Base-by-base conservation (phyloP, 352 stramenopile species). In the Saprolegnia parasitica region DNA sequence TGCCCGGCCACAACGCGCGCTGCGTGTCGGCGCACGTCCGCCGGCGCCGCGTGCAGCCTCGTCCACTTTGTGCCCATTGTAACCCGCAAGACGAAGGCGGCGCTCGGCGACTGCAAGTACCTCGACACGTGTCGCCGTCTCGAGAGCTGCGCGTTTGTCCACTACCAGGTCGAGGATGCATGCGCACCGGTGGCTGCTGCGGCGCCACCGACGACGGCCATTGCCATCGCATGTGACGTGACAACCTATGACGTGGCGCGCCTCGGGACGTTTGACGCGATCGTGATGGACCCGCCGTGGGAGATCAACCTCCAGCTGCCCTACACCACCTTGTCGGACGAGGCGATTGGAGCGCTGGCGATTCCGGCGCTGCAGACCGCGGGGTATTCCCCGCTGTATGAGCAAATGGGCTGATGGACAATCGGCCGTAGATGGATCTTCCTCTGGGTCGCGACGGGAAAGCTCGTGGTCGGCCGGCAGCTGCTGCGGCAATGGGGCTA, bases 121-220 rank as follows among this genome's bases (percentile, higher is more conserved):
- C 62, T 68, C 21, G 49, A 49, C 21, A 21, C 15, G 10, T 68
- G 62, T 42, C 62, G 45, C 23, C 62, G 47, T 6, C 50, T 39
- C 15, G 42, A 37, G 15, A 60, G 39, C 10, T 68, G 62, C 62
- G 40, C 40, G 11, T 68, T 47, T 42, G 21, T 68, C 15, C 62
- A 68, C 62, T 68, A 68, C 45, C 39, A 62, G 62, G 39, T 62
- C 37, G 62, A 68, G 42, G 62, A n/a, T n/a, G n/a, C n/a, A n/a
- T n/a, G n/a, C 20, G 5, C 18, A 13, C 8, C 39, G 15, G 39
- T 15, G 8, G 39, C 39, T 46, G 39, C 39, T 15, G 39, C 15
- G 8, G 39, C 39, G 8, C 39, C 39, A 15, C 39, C 39, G 39
- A 46, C 39, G 39, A 16, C 39, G 8, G 39, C 39, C 15, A 46